Percentiles rank a stretch among this genome's conserved stretches.
Conservation (phyloP, 176 grass and related monocot genomes). For the Echinochloa phyllopogon region DNA sequence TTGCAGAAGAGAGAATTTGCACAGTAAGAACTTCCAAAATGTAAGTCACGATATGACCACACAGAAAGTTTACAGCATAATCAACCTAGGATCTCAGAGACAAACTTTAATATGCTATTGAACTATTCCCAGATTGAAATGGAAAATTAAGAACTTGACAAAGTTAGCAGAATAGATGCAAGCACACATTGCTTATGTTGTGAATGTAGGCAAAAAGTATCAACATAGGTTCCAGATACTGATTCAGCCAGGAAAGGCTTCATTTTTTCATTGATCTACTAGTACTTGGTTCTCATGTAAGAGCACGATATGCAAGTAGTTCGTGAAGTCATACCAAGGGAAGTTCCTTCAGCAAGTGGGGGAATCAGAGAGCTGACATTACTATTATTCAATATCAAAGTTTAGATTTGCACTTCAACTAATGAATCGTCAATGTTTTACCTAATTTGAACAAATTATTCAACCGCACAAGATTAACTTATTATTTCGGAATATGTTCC, state of each 20-base stretch:
- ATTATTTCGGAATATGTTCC: constrained; percentile 3
- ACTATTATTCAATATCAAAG: neutral
- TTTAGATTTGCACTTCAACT: neutral
- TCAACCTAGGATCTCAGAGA: neutral
- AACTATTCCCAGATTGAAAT: neutral
- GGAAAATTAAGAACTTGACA: neutral
- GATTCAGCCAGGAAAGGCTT: constrained; percentile 34
- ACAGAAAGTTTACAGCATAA: constrained; percentile 3
- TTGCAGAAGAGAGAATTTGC: neutral
- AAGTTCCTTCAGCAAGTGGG: neutral
- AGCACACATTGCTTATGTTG: neutral
- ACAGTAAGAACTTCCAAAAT: neutral
- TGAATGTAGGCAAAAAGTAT: neutral
- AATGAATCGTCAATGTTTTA: neutral
- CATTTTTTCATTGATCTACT: constrained; percentile 26
- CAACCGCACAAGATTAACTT: constrained; percentile 4
- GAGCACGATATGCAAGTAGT: constrained; percentile 1
- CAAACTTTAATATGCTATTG: neutral
- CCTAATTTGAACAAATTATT: constrained; percentile 10
- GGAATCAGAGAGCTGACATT: constrained; percentile 11
- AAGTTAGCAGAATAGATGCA: constrained; percentile 17
- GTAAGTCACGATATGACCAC: constrained; percentile 11
- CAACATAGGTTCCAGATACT: neutral
- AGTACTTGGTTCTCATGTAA: neutral
- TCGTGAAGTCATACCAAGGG: neutral